Evolutionary conservation across 2,329 filamentous ascomycete species (phyloP).

Genomic region (Elsinoe australis): DNA sequence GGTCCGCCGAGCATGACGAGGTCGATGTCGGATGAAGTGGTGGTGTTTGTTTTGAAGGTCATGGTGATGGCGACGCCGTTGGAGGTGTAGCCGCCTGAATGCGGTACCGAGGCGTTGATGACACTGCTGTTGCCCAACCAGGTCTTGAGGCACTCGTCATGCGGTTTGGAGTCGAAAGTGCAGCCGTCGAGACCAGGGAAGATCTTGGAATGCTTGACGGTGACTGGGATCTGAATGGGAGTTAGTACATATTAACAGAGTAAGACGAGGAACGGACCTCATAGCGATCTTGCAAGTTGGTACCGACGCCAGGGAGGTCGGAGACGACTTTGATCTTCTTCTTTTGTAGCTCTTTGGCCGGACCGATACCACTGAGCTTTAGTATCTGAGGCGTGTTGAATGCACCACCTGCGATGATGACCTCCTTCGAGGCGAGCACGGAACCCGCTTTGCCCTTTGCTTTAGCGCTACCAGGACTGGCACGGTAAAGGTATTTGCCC

Average conservation of each 20-base stretch:
- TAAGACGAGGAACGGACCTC: slow-evolving; percentile 18
- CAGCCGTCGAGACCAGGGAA: slow-evolving; percentile 35
- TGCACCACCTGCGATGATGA: slow-evolving; percentile 53
- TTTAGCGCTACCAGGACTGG: slow-evolving; percentile 29
- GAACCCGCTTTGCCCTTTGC: slow-evolving; percentile 34
- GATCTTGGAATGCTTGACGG: slow-evolving; percentile 36
- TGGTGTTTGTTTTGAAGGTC: slow-evolving; percentile 33
- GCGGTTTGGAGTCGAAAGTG: slow-evolving; percentile 28
- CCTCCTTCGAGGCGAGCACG: slow-evolving; percentile 36
- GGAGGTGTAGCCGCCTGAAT: slow-evolving; percentile 40
- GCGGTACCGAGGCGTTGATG: slow-evolving; percentile 21
- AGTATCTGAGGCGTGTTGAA: slow-evolving; percentile 51
- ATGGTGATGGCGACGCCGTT: slow-evolving; percentile 50
- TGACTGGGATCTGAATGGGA: slow-evolving; percentile 39
- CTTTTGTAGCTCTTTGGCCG: slow-evolving; percentile 30
- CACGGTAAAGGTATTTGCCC: slow-evolving; percentile 34
- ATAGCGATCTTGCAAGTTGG: slow-evolving; percentile 44
- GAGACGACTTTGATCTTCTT: slow-evolving; percentile 35
- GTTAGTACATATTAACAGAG: not conserved
- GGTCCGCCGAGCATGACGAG: slow-evolving; percentile 50
- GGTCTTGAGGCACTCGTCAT: slow-evolving; percentile 38
- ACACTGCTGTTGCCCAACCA: slow-evolving; percentile 35
- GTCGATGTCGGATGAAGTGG: slow-evolving; percentile 42
- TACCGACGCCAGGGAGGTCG: slow-evolving; percentile 38
- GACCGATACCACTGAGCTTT: slow-evolving; percentile 53